Conservation (phyloP, 495 filamentous ascomycete genomes). For the Penicillium paradoxum region DNA sequence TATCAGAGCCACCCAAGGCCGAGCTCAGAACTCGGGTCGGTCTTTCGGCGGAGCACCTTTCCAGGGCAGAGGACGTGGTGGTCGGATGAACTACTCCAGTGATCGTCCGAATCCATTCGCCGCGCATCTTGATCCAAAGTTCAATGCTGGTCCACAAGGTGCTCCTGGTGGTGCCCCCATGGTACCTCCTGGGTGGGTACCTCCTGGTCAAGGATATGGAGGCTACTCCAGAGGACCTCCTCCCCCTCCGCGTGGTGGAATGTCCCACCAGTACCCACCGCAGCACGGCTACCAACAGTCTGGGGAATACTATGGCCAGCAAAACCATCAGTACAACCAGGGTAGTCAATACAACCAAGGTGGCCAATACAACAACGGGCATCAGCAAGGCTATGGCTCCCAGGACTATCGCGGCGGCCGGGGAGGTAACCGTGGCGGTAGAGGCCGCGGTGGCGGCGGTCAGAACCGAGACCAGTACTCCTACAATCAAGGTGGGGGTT, state of each 20-base stretch:
- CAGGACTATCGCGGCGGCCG: conserved; percentile 27
- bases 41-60: conserved; percentile 60
- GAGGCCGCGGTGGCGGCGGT: conserved; percentile 19
- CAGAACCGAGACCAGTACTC: conserved; percentile 26
- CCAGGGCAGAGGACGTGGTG: conserved; percentile 46
- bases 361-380: conserved; percentile 27
- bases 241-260: conserved; percentile 38
- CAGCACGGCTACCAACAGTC: conserved; percentile 25
- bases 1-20: conserved; percentile 60
- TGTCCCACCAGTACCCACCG: conserved; percentile 23
- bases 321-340: conserved; percentile 23
- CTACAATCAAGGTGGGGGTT: conserved; percentile 27
- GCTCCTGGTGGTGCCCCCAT: conserved; percentile 24
- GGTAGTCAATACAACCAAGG: conserved; percentile 30
- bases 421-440: conserved; percentile 26
- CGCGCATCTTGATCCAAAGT: conserved; percentile 49
- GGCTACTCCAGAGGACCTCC: conserved; percentile 40
- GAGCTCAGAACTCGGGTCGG: conserved; percentile 55
- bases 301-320: conserved; percentile 26
- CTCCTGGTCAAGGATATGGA: conserved; percentile 28
- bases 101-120: conserved; percentile 52
- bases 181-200: conserved; percentile 38
- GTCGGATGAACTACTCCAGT: conserved; percentile 45
- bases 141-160: conserved; percentile 31
- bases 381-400: conserved; percentile 19